A percentile compares a stretch with the other conserved stretches of the same genome.
These are phyloP conservation scores for Lachancea thermotolerans DNA, from an alignment of 805 yeast genomes.

Conservation along the genomic window DNA sequence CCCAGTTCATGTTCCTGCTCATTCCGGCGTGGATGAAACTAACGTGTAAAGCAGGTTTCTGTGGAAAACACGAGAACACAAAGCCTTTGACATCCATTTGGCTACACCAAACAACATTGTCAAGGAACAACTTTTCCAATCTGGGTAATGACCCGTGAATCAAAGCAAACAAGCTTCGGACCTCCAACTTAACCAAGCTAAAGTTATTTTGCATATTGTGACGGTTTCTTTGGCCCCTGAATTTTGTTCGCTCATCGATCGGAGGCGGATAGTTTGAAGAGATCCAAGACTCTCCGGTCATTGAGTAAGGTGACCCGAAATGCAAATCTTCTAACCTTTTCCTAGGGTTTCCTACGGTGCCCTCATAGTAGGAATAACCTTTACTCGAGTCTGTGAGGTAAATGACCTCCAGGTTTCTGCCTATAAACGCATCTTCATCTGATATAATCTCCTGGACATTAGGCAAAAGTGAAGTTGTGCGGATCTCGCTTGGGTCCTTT, in stretches of 20 bases:
- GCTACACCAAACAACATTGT: constrained; percentile 28
- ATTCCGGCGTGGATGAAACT: constrained; percentile 27
- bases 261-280: constrained; percentile 21
- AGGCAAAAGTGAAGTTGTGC: constrained; percentile 13
- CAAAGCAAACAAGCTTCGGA: constrained; percentile 2
- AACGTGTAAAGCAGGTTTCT: constrained; percentile 5
- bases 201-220: constrained; percentile 2
- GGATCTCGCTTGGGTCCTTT: background rate
- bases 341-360: background rate
- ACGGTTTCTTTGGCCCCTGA: constrained; percentile 14
- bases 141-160: constrained; percentile 12
- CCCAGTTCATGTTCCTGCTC: constrained; percentile 28
- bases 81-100: constrained; percentile 25
- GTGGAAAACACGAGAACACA: constrained; percentile 11
- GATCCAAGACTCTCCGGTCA: constrained; percentile 11
- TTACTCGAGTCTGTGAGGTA: constrained; percentile 28
- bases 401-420: constrained; percentile 16
- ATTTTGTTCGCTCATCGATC: constrained; percentile 19
- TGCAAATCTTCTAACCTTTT: constrained; percentile 8
- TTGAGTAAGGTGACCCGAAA: constrained; percentile 7
- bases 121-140: constrained; percentile 21
- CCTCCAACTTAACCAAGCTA: constrained; percentile 4
- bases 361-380: constrained; percentile 18
- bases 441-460: constrained; percentile 14
- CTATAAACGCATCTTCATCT: constrained; percentile 5